phyloP scores from a whole-genome alignment of 306 rosid genomes.

The Aeschynomene evenia region DNA sequence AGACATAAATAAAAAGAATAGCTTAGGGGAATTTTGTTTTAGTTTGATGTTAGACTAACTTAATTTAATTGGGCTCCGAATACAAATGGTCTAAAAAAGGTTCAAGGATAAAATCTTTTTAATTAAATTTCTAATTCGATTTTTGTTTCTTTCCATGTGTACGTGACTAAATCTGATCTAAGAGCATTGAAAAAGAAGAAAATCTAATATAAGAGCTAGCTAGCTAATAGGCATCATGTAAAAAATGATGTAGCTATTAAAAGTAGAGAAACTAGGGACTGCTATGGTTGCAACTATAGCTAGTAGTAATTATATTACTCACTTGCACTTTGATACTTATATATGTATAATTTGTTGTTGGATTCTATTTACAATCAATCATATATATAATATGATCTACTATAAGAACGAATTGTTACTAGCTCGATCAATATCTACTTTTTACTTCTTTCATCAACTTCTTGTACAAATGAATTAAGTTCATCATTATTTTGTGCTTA shows the following conservation, averaged over 20 bases:
- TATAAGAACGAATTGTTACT: slow-evolving; percentile 1
- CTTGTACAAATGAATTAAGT: slow-evolving; percentile 33
- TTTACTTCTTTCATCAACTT: slow-evolving; percentile 33
- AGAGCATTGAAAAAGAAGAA: background rate
- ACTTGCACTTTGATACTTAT: background rate
- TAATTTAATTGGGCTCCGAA: too few relatives aligned
- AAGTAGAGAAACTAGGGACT: background rate
- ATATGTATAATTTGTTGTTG: background rate
- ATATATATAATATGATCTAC: background rate
- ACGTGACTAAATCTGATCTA: too few relatives aligned
- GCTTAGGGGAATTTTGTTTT: too few relatives aligned
- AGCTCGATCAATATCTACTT: slow-evolving; percentile 12
- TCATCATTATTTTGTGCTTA: slow-evolving; percentile 45
- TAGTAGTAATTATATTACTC: background rate
- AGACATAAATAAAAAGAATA: too few relatives aligned
- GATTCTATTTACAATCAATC: slow-evolving; percentile 17
- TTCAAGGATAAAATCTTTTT: too few relatives aligned
- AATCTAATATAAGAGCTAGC: too few relatives aligned
- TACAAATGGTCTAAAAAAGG: too few relatives aligned
- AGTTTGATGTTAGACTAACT: too few relatives aligned
- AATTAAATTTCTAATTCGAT: too few relatives aligned
- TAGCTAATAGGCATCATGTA: too few relatives aligned
- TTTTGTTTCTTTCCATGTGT: background rate
- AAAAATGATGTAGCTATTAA: background rate
- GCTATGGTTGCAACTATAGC: background rate